Evolutionary conservation across 1,284 basidiomycete genomes (phyloP).

Genomic region (Kwoniella shivajii): DNA sequence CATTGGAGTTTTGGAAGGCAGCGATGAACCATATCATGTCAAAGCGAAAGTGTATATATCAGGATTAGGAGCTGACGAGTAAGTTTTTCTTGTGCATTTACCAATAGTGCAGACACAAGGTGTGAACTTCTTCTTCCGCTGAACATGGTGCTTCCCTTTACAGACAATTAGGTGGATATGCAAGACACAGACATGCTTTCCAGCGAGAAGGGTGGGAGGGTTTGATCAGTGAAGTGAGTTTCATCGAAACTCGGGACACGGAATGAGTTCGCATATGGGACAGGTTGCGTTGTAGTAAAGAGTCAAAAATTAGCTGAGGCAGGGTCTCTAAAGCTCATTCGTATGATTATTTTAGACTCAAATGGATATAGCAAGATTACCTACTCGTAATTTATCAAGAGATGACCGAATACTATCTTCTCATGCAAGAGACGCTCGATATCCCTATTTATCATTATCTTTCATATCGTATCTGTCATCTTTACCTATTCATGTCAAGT

Average conservation of each 20-base stretch:
- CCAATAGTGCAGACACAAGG: not conserved
- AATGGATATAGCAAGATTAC: slow-evolving; percentile 87
- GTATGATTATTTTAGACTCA: slow-evolving; percentile 60
- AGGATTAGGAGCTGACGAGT: slow-evolving; percentile 92
- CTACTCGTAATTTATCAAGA: slow-evolving; percentile 84
- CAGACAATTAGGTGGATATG: slow-evolving; percentile 84
- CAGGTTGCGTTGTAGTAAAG: no score
- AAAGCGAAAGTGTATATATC: slow-evolving; percentile 81
- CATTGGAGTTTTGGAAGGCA: slow-evolving; percentile 61
- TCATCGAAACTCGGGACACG: not conserved
- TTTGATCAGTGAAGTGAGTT: slow-evolving; percentile 74
- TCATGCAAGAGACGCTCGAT: slow-evolving; percentile 84
- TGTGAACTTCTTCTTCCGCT: not conserved
- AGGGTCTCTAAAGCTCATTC: no score
- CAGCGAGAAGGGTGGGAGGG: slow-evolving; percentile 67
- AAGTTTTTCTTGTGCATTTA: slow-evolving; percentile 13
- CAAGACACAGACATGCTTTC: slow-evolving; percentile 81
- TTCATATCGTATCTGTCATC: slow-evolving; percentile 72
- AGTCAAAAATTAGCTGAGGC: not conserved
- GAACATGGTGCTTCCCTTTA: not conserved
- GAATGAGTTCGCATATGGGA: slow-evolving; percentile 7
- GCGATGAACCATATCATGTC: slow-evolving; percentile 65
- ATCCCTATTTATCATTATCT: slow-evolving; percentile 82
- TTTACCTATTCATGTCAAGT: slow-evolving; percentile 77
- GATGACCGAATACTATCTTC: slow-evolving; percentile 90